Conservation (phyloP, 2,329 filamentous ascomycete species). For the Scolecobasidium constrictum region DNA sequence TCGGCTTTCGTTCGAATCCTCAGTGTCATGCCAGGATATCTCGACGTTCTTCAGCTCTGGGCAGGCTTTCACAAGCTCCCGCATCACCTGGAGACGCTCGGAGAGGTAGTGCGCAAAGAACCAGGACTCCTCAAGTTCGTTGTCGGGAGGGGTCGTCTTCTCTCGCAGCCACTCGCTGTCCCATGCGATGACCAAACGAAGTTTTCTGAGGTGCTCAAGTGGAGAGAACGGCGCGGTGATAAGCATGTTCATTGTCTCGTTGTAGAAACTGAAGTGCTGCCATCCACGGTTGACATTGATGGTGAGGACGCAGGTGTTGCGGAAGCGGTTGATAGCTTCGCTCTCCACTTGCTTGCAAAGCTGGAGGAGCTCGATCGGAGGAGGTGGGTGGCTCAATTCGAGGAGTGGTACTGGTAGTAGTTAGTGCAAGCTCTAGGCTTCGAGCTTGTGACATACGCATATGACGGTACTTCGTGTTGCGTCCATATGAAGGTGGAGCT, state of each 20-base stretch:
- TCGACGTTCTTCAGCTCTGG: constrained; percentile 3
- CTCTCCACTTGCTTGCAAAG: constrained; percentile 4
- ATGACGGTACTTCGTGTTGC: constrained; percentile 10
- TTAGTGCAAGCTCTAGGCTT: no score
- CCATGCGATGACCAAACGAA: constrained; percentile 6
- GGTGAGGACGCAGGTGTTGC: constrained; percentile 1
- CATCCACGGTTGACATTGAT: constrained; percentile 4
- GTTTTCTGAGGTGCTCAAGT: constrained; percentile 4
- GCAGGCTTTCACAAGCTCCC: neutral
- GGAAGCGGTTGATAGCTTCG: constrained; percentile 2
- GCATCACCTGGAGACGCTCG: constrained; percentile 2
- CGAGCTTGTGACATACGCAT: no score
- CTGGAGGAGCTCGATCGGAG: constrained; percentile 7
- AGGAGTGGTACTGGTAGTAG: constrained; percentile 5
- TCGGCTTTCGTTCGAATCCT: constrained; percentile 1
- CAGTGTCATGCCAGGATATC: constrained; percentile 6
- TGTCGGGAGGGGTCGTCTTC: neutral
- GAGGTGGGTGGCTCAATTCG: constrained; percentile 5
- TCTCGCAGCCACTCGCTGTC: constrained; percentile 8
- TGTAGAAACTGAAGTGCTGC: constrained; percentile 5
- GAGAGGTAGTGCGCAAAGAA: constrained; percentile 2
- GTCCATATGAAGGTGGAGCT: constrained; percentile 1
- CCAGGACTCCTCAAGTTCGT: neutral
- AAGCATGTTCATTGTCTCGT: constrained; percentile 6
- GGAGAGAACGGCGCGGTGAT: constrained; percentile 4